Base-by-base conservation (phyloP, 768 basidiomycete species). In the Trametes gibbosa region DNA sequence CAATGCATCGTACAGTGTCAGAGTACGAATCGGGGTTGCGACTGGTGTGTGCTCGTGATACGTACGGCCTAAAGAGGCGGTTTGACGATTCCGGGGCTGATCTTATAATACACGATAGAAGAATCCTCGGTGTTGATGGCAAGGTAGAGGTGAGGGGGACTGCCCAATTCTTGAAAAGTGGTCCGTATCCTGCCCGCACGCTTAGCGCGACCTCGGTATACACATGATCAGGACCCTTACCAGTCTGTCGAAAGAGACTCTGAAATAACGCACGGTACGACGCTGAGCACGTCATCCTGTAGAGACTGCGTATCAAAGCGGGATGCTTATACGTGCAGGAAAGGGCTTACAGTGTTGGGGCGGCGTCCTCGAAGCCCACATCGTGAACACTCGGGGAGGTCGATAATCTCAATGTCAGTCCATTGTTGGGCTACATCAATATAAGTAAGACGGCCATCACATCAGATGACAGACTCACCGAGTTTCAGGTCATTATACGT, bases 41-140 rank as follows among this genome's bases (percentile, higher is more conserved):
- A 24, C 19, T 37, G 49, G 3, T 14, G n/a, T n/a, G n/a, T 13
- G 35, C 32, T 4, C 12, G 32, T 32, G 41, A 43, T 24, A 12
- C 17, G 21, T 17, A 24, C 9, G 14, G 56, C 10, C 50, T 50
- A 89, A 45, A 88, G 73, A 12, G 81, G 76, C 24, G 88, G 90
- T 65, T 92, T 92, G 60, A 85, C 83, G 32, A 92, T 87, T 55
- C 89, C 90, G 50, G 80, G 78, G 67, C 85, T 87, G 59, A 92
- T 77, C 66, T 89, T 90, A 73, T 92, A 92, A 71, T 92, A 92
- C 51, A 92, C 90, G 46, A 88, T 86, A 9, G 90, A 91, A 12
- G 90, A 85, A 65, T 92, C 90, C 50, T 88, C 84, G 0, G 86
- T 81, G 43, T 84, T 85, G 56, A 92, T 86, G 13, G 86, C 90